These are phyloP conservation scores for Cercospora janseana DNA, from an alignment of 2,329 filamentous ascomycete genomes.

Conservation along the genomic window DNA sequence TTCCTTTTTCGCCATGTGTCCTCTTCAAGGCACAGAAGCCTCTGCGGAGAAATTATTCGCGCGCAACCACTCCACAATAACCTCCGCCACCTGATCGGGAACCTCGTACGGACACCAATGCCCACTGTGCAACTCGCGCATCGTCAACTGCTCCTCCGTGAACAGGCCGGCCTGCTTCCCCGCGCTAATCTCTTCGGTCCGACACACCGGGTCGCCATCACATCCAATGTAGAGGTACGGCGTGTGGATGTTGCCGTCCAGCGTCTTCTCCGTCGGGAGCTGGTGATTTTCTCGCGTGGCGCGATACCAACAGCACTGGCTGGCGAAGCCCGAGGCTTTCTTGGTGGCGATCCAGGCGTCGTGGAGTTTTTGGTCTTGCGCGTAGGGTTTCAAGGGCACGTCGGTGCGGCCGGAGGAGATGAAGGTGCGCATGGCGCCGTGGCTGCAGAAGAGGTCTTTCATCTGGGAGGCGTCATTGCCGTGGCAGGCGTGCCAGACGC, in stretches of 20 bases:
- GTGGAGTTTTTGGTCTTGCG: conserved; percentile 34
- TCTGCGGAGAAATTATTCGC: conserved; percentile 20
- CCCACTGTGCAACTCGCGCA: conserved; percentile 21
- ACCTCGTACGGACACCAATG: conserved; percentile 34
- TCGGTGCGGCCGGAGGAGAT: conserved; percentile 26
- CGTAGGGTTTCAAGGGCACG: conserved; percentile 38
- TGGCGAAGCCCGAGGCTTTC: conserved; percentile 37
- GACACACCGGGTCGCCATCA: conserved; percentile 32
- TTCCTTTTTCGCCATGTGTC: background rate
- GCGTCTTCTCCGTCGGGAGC: conserved; percentile 20
- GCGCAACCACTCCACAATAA: conserved; percentile 24
- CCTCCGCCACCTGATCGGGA: conserved; percentile 27
- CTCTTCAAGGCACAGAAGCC: conserved; percentile 3
- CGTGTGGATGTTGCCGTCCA: conserved; percentile 29
- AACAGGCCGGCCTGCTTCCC: conserved; percentile 26
- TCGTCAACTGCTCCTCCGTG: conserved; percentile 23
- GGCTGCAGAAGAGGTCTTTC: conserved; percentile 40
- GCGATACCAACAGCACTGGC: conserved; percentile 40
- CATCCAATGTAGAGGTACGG: conserved; percentile 40
- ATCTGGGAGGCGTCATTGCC: conserved; percentile 28
- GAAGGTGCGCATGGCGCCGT: conserved; percentile 38
- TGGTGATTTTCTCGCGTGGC: conserved; percentile 33
- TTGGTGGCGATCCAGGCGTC: conserved; percentile 38
- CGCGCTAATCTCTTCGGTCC: conserved; percentile 24
- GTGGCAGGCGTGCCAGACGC: conserved; percentile 29